Evolutionary conservation across 1,284 basidiomycete genomes (phyloP).

Genomic region (Taiwanofungus camphoratus): DNA sequence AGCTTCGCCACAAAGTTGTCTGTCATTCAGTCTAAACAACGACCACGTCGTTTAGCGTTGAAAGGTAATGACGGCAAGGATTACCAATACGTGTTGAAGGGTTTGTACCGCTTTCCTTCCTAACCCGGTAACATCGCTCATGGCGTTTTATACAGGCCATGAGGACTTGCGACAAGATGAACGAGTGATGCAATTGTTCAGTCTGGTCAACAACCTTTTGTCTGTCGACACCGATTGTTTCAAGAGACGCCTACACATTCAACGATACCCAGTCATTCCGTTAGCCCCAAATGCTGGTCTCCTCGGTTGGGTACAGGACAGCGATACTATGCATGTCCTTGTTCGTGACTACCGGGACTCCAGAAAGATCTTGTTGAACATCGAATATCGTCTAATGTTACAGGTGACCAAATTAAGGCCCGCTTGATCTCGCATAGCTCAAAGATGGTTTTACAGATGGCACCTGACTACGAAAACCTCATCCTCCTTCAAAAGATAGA

Average conservation of each 20-base stretch:
- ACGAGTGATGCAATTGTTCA: slow-evolving; percentile 98
- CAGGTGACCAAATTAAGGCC: slow-evolving; percentile 47
- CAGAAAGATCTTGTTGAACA: slow-evolving; percentile 94
- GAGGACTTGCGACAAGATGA: slow-evolving; percentile 99
- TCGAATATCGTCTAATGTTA: slow-evolving; percentile 97
- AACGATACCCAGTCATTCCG: slow-evolving; percentile 91
- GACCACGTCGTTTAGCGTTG: slow-evolving; percentile 85
- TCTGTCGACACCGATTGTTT: slow-evolving; percentile 93
- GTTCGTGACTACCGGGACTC: slow-evolving; percentile 95
- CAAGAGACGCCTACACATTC: slow-evolving; percentile 94
- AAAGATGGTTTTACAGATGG: slow-evolving; percentile 64
- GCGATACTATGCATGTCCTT: slow-evolving; percentile 96
- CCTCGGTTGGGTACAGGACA: slow-evolving; percentile 94
- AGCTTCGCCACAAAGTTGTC: slow-evolving; percentile 84
- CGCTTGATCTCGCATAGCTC: neutral
- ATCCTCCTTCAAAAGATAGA: slow-evolving; percentile 97
- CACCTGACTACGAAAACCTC: slow-evolving; percentile 95
- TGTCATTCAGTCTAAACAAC: slow-evolving; percentile 98
- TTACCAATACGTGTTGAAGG: slow-evolving; percentile 93
- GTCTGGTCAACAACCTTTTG: slow-evolving; percentile 93
- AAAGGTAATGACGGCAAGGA: slow-evolving; percentile 92
- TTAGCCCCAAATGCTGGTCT: slow-evolving; percentile 96
- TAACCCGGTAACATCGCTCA: neutral
- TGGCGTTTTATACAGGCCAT: slow-evolving; percentile 13
- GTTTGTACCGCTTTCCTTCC: slow-evolving; percentile 33